These are phyloP conservation scores for Pachysolen tannophilus DNA, from an alignment of 805 yeast species.

Conservation along the genomic window DNA sequence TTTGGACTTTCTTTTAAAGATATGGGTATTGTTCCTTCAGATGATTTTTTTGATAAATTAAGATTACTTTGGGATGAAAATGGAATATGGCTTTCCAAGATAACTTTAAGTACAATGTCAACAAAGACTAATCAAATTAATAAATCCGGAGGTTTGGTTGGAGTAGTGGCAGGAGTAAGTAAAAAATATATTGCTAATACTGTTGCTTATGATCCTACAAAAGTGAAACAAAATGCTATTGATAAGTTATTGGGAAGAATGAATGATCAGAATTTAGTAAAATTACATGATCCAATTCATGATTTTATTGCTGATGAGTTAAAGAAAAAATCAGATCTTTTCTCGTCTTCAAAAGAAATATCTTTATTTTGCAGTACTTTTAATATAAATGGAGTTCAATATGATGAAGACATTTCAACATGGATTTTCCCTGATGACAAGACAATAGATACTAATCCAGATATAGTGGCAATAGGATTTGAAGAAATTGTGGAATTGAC, in stretches of 20 bases:
- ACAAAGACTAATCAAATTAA: conserved; percentile 24
- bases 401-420: conserved; percentile 30
- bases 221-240: conserved; percentile 29
- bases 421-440: conserved; percentile 38
- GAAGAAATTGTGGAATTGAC: conserved; percentile 85
- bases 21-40: conserved; percentile 12
- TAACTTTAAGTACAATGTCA: conserved; percentile 31
- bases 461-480: conserved; percentile 73
- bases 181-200: conserved; percentile 21
- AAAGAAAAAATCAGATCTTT: conserved; percentile 30
- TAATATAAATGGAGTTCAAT: conserved; percentile 44
- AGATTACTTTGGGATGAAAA: conserved; percentile 42
- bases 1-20: conserved; percentile 38
- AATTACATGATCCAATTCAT: conserved; percentile 44
- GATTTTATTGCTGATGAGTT: conserved; percentile 39
- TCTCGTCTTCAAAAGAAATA: conserved; percentile 31
- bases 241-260: conserved; percentile 41
- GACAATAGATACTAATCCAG: conserved; percentile 36
- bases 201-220: conserved; percentile 12
- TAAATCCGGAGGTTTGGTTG: conserved; percentile 36
- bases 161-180: conserved; percentile 31
- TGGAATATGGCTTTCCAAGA: conserved; percentile 29
- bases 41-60: conserved; percentile 28
- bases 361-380: conserved; percentile 41
- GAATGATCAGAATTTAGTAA: conserved; percentile 35